These are phyloP conservation scores for Penicillium griseofulvum DNA, from an alignment of 2,329 filamentous ascomycete species.

Conservation along the genomic window DNA sequence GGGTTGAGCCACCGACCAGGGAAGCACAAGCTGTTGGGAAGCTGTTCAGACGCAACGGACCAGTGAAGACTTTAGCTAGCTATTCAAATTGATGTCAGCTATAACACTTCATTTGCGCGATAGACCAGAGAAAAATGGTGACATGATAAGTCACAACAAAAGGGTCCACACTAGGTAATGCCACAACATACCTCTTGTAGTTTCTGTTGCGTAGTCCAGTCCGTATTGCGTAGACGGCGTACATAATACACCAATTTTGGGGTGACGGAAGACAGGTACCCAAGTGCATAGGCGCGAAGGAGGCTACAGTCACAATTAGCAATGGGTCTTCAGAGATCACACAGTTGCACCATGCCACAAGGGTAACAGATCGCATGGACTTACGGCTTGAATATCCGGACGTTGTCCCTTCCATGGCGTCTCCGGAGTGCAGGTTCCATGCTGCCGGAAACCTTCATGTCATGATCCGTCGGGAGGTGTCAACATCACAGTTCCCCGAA, in stretches of 20 bases:
- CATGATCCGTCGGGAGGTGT: constrained; percentile 24
- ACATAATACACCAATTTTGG: constrained; percentile 46
- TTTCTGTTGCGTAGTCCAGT: constrained; percentile 34
- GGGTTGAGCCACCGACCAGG: constrained; percentile 52
- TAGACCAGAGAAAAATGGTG: background rate
- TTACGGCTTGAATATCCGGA: constrained; percentile 35
- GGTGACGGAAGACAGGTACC: constrained; percentile 48
- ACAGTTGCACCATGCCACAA: constrained; percentile 8
- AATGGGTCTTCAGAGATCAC: constrained; percentile 2
- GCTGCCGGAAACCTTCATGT: constrained; percentile 21
- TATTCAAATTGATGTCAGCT: constrained; percentile 27
- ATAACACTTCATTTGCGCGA: constrained; percentile 1
- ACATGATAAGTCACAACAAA: constrained; percentile 4
- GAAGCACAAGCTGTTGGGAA: constrained; percentile 55
- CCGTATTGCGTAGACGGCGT: constrained; percentile 33
- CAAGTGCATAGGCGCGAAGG: constrained; percentile 49
- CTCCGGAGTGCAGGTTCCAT: constrained; percentile 29
- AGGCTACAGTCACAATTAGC: constrained; percentile 29
- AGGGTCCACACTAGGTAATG: background rate
- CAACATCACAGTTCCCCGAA: constrained; percentile 18
- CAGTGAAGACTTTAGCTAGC: constrained; percentile 40
- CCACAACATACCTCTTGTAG: constrained; percentile 34
- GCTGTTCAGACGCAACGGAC: constrained; percentile 44
- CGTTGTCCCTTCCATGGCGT: constrained; percentile 22
- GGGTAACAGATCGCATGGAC: constrained; percentile 21